These are phyloP conservation scores for Mycosphaerelloides madeirae DNA, from an alignment of 2,329 filamentous ascomycete genomes.

Conservation along the genomic window DNA sequence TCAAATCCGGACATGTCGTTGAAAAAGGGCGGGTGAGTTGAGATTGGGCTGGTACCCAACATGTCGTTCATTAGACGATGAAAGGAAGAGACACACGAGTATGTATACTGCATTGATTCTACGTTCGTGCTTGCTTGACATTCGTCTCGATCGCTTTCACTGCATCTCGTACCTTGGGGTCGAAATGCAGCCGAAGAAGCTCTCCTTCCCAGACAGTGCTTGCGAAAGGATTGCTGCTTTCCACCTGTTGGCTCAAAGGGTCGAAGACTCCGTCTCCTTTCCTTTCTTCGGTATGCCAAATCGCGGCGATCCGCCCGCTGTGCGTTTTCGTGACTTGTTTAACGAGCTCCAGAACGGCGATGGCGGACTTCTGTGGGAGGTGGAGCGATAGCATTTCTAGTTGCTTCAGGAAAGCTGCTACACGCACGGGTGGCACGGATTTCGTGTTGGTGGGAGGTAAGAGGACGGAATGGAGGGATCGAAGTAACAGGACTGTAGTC, in stretches of 20 bases:
- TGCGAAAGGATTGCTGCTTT: slow-evolving; percentile 85
- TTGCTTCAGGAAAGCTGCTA: slow-evolving; percentile 93
- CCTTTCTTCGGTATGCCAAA: slow-evolving; percentile 94
- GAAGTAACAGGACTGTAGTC: slow-evolving; percentile 84
- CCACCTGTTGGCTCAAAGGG: slow-evolving; percentile 65
- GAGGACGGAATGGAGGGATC: slow-evolving; percentile 76
- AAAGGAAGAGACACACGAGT: not conserved
- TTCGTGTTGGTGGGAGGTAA: slow-evolving; percentile 69
- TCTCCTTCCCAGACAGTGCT: slow-evolving; percentile 93
- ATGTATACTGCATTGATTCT: not conserved
- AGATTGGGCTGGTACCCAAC: no score
- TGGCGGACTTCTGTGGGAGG: slow-evolving; percentile 80
- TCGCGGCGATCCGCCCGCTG: slow-evolving; percentile 70
- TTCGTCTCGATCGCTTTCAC: slow-evolving; percentile 27
- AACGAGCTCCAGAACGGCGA: slow-evolving; percentile 73
- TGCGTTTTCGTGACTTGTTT: slow-evolving; percentile 76
- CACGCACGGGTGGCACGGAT: slow-evolving; percentile 70
- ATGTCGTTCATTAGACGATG: not conserved
- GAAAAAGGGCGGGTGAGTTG: no score
- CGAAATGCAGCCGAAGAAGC: slow-evolving; percentile 77
- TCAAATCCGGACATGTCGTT: no score
- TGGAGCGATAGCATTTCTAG: slow-evolving; percentile 78
- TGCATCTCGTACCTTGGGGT: slow-evolving; percentile 74
- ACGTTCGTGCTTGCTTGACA: slow-evolving; percentile 8
- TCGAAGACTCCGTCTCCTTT: slow-evolving; percentile 86